A percentile compares a stretch with the other conserved stretches of the same genome.
Evolutionary conservation across 345 rosid species (phyloP).

Genomic region (Citrus sp.): DNA sequence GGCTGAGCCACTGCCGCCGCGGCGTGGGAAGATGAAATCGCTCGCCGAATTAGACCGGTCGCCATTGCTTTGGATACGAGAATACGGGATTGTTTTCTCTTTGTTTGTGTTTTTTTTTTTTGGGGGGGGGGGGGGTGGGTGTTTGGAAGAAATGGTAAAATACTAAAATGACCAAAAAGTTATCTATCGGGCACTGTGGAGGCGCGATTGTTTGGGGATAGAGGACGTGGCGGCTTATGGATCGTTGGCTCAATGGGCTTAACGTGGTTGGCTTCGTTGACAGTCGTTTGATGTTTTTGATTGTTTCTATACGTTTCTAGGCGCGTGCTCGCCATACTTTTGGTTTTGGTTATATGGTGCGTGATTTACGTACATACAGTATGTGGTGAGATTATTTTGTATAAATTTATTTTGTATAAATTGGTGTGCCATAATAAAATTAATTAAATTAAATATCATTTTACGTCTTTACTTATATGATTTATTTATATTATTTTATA

Average conservation of each 20-base stretch:
- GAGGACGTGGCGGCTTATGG: conserved; percentile 15
- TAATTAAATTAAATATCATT: no score
- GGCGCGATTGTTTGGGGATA: background rate
- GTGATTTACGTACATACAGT: no score
- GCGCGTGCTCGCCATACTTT: conserved; percentile 15
- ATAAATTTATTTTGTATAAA: no score
- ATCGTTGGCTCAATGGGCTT: background rate
- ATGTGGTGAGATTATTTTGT: no score
- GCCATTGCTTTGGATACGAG: conserved; percentile 36
- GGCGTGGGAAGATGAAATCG: conserved; percentile 23
- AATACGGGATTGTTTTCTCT: background rate
- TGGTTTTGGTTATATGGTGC: background rate
- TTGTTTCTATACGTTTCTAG: background rate
- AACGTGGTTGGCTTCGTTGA: conserved; percentile 12
- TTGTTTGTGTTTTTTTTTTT: no score
- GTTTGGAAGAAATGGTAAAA: background rate
- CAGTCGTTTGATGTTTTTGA: background rate
- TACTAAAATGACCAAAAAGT: background rate
- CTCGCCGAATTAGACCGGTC: conserved; percentile 44
- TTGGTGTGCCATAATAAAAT: accelerated
- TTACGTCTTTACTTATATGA: no score
- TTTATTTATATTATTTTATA: no score
- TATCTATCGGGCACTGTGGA: no score
- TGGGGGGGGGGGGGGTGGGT: background rate
- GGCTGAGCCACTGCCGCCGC: conserved; percentile 15